Evolutionary conservation across 2,329 filamentous ascomycete genomes (phyloP).

Genomic region (Nemania diffusa): DNA sequence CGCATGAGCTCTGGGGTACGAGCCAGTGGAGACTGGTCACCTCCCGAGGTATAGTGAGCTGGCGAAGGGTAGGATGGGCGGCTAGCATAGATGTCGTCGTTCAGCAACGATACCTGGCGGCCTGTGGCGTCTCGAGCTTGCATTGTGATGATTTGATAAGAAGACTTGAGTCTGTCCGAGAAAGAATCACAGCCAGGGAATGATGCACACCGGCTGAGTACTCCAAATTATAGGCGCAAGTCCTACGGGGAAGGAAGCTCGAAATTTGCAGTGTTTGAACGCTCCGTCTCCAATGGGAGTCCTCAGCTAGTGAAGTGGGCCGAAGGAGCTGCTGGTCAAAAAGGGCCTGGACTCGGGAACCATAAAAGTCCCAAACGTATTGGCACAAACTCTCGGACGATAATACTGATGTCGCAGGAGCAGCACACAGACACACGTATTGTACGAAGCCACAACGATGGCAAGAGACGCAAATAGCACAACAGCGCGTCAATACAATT

Average conservation of each 20-base stretch:
- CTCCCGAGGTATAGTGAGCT: conserved; percentile 51
- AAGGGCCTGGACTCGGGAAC: conserved; percentile 16
- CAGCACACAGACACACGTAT: conserved; percentile 9
- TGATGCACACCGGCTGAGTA: conserved; percentile 1
- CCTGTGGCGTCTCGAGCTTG: conserved; percentile 66
- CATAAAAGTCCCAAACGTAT: conserved; percentile 13
- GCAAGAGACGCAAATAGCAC: conserved; percentile 11
- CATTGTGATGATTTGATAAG: conserved; percentile 56
- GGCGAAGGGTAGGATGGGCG: conserved; percentile 52
- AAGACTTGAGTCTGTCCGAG: neutral
- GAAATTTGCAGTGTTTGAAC: conserved; percentile 13
- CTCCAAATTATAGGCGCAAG: conserved; percentile 4
- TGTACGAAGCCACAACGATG: neutral
- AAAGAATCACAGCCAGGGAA: conserved; percentile 4
- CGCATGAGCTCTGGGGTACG: conserved; percentile 68
- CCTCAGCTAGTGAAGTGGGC: conserved; percentile 20
- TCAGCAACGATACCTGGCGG: conserved; percentile 68
- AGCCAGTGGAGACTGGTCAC: conserved; percentile 58
- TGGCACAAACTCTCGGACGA: conserved; percentile 5
- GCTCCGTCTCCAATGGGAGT: conserved; percentile 22
- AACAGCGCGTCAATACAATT: conserved; percentile 5
- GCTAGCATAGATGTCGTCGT: conserved; percentile 59
- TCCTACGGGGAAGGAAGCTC: neutral
- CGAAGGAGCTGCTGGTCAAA: conserved; percentile 17
- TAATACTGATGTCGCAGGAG: conserved; percentile 6